Evolutionary conservation across 129 eudicot species (phyloP).

Genomic region (Escallonia herrerae): DNA sequence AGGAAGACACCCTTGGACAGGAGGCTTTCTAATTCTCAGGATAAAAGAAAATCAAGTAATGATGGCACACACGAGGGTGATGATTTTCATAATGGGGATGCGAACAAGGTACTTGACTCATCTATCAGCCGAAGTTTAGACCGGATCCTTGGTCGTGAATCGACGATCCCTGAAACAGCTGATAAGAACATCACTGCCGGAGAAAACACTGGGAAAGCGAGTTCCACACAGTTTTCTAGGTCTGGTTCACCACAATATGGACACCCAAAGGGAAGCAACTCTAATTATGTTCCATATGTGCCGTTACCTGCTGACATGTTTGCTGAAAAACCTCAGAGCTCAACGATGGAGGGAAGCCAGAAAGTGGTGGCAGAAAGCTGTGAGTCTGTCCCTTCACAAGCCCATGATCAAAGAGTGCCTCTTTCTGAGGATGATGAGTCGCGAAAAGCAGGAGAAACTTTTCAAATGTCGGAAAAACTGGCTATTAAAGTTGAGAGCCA

Average conservation of each 20-base stretch:
- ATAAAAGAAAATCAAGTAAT: conserved; percentile 4
- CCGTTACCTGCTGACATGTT: conserved; percentile 47
- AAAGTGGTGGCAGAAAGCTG: conserved; percentile 1
- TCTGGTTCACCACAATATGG: conserved; percentile 9
- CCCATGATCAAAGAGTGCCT: neutral
- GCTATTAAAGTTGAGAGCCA: conserved; percentile 6
- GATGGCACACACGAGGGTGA: conserved; percentile 3
- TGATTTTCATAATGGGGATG: neutral
- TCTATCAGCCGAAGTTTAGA: conserved; percentile 21
- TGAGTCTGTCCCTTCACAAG: conserved; percentile 7
- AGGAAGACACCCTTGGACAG: conserved; percentile 31
- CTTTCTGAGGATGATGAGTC: conserved; percentile 5
- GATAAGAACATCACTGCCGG: conserved; percentile 5
- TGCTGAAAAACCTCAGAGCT: conserved; percentile 25
- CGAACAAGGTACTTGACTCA: conserved; percentile 9
- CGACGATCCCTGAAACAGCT: neutral
- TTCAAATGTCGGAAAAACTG: conserved; percentile 20
- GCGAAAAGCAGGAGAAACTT: neutral
- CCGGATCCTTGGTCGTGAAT: conserved; percentile 14
- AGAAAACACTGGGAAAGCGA: neutral
- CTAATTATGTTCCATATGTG: conserved; percentile 44
- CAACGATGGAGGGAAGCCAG: conserved; percentile 14
- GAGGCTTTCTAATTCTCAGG: conserved; percentile 23
- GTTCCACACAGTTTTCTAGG: neutral
- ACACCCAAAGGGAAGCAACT: conserved; percentile 18